Conservation (phyloP, 192 early-diverging fungal species). For the Backusella australiensis region DNA sequence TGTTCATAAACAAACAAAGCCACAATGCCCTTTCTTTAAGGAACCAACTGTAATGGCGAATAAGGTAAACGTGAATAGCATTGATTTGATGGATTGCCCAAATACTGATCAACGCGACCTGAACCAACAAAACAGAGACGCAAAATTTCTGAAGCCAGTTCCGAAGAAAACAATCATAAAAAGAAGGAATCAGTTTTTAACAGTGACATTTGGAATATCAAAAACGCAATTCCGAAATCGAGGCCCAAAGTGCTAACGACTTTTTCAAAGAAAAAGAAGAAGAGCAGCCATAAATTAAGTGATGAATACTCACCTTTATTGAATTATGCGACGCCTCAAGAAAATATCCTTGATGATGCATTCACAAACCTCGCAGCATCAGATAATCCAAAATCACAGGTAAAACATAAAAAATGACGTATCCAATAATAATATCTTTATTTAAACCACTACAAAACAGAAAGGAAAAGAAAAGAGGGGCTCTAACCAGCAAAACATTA, state of each 20-base stretch:
- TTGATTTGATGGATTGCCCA: neutral
- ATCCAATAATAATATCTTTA: too few relatives aligned
- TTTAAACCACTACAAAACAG: neutral
- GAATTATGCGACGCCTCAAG: neutral
- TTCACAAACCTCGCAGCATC: neutral
- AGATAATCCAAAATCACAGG: neutral
- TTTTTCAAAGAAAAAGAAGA: neutral
- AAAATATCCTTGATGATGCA: neutral
- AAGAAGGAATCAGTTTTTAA: neutral
- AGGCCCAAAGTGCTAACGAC: neutral
- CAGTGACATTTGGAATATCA: neutral
- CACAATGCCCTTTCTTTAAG: slow-evolving; percentile 5
- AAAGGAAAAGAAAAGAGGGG: neutral
- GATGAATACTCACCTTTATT: neutral
- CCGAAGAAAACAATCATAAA: neutral
- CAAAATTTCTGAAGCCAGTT: neutral
- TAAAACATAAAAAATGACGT: neutral
- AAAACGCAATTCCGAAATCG: neutral
- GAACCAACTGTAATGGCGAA: neutral
- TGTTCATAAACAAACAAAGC: neutral
- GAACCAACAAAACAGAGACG: neutral
- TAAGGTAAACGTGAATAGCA: neutral
- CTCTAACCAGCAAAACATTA: neutral
- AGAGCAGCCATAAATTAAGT: neutral
- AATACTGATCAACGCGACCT: neutral